Evolutionary conservation across 306 rosid species (phyloP).

Genomic region (Astragalus glycyphyllos): DNA sequence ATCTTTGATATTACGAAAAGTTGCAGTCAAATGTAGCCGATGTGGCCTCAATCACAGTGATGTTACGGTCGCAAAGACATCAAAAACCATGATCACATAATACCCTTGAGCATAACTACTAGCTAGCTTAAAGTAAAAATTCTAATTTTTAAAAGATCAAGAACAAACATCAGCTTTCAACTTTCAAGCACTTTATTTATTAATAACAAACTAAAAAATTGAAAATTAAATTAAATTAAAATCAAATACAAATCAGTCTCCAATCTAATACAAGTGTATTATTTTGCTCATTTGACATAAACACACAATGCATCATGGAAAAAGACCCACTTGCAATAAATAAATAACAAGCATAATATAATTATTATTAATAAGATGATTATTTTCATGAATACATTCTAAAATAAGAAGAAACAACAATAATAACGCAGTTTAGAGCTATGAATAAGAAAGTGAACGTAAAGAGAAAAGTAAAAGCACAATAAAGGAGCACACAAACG

Average conservation of each 20-base stretch:
- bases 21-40: too few relatives aligned
- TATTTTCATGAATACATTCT: constrained; percentile 23
- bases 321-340: constrained; percentile 4
- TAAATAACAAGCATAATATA: background rate
- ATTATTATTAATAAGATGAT: background rate
- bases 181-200: constrained; percentile 8
- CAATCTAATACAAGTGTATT: background rate
- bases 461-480: constrained; percentile 22
- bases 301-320: constrained; percentile 45
- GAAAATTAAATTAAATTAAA: background rate
- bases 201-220: background rate
- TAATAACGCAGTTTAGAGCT: constrained; percentile 5
- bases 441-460: constrained; percentile 32
- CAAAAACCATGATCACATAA: too few relatives aligned
- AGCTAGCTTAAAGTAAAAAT: constrained; percentile 20
- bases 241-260: constrained; percentile 8
- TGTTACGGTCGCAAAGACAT: too few relatives aligned
- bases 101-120: too few relatives aligned
- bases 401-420: background rate
- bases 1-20: too few relatives aligned
- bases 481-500: constrained; percentile 38
- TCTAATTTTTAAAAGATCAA: constrained; percentile 11
- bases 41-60: too few relatives aligned
- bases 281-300: constrained; percentile 24
- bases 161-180: constrained; percentile 18